A percentile compares a stretch with the other conserved stretches of the same genome.
Conservation (phyloP, 164 flowering plant species). For the Nymphaea thermarum region DNA sequence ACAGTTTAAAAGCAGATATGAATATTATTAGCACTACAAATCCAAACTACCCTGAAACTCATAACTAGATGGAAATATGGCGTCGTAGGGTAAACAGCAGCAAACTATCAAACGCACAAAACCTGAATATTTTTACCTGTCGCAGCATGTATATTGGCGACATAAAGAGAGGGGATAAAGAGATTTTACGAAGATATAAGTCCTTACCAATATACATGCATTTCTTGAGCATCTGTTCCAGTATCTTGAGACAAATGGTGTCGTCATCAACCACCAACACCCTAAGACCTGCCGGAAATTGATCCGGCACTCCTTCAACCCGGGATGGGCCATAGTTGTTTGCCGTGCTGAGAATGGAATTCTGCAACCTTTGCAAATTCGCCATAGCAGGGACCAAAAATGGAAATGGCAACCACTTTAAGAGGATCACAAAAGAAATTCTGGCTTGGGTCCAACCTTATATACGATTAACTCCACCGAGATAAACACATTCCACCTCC, state of each 20-base stretch:
- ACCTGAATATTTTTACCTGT: background rate
- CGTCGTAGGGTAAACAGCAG: background rate
- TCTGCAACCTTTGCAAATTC: too few species aligned
- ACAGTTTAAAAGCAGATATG: too few species aligned
- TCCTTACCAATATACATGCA: background rate
- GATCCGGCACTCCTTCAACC: background rate
- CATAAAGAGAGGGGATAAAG: background rate
- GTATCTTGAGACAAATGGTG: background rate
- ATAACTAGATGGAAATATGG: background rate
- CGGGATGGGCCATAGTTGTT: constrained; percentile 7
- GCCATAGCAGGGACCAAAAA: too few species aligned
- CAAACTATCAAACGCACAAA: background rate
- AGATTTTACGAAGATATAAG: background rate
- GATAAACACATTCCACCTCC: too few species aligned
- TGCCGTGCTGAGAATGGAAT: constrained; percentile 11
- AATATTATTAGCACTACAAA: background rate
- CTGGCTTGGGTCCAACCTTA: too few species aligned
- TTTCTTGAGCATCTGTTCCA: constrained; percentile 1
- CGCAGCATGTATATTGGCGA: background rate
- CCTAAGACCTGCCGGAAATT: background rate
- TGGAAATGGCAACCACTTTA: too few species aligned
- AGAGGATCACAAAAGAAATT: too few species aligned
- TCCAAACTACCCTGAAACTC: background rate
- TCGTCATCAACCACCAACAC: constrained; percentile 3
- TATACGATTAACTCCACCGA: too few species aligned